Percentiles rank a stretch among this genome's conserved stretches.
These are phyloP conservation scores for Metschnikowia vanudenii DNA, from an alignment of 805 yeast genomes.

Conservation along the genomic window DNA sequence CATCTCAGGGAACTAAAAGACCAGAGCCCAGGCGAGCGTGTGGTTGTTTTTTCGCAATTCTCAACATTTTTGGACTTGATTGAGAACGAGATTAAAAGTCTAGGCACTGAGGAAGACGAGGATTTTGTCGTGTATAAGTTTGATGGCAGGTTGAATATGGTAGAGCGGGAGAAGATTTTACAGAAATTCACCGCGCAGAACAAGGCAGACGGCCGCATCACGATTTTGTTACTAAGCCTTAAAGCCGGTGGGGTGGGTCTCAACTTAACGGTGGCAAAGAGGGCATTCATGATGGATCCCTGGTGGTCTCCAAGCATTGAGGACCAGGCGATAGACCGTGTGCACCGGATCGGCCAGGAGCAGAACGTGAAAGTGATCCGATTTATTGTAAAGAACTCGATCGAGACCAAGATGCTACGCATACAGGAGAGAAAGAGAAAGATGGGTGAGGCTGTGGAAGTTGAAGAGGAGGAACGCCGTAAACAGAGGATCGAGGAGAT, in stretches of 20 bases:
- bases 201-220: slow-evolving; percentile 31
- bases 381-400: slow-evolving; percentile 77
- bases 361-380: slow-evolving; percentile 70
- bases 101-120: slow-evolving; percentile 28
- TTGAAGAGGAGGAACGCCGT: slow-evolving; percentile 71
- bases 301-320: slow-evolving; percentile 97
- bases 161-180: slow-evolving; percentile 61
- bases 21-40: slow-evolving; percentile 63
- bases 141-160: slow-evolving; percentile 75
- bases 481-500: slow-evolving; percentile 71
- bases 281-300: slow-evolving; percentile 90
- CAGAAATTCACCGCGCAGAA: slow-evolving; percentile 47
- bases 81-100: slow-evolving; percentile 51
- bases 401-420: slow-evolving; percentile 83
- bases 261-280: slow-evolving; percentile 79
- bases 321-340: slow-evolving; percentile 86
- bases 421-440: slow-evolving; percentile 84
- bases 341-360: slow-evolving; percentile 87
- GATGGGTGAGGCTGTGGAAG: slow-evolving; percentile 75
- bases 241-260: slow-evolving; percentile 96
- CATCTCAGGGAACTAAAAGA: slow-evolving; percentile 56
- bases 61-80: slow-evolving; percentile 78
- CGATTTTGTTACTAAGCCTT: slow-evolving; percentile 66
- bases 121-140: slow-evolving; percentile 64
- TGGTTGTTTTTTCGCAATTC: slow-evolving; percentile 89